These are phyloP conservation scores for Termitomyces sp. DNA, from an alignment of 768 basidiomycete species.

Conservation along the genomic window DNA sequence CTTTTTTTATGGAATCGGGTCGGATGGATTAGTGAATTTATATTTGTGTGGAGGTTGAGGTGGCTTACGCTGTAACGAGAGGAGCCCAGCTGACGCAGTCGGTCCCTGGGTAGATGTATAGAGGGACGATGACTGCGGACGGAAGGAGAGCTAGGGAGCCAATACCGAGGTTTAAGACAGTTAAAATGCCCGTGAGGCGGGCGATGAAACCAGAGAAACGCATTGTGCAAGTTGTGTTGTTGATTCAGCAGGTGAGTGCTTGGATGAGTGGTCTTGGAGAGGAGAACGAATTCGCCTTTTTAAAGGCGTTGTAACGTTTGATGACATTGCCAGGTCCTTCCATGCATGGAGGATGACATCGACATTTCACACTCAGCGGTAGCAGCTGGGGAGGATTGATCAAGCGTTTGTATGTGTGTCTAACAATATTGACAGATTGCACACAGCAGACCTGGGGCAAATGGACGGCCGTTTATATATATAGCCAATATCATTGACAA, in stretches of 20 bases:
- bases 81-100: constrained; percentile 24
- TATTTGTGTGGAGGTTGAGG: neutral
- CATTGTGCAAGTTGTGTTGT: neutral
- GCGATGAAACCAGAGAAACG: neutral
- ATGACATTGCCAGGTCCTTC: no score
- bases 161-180: neutral
- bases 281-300: no score
- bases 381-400: no score
- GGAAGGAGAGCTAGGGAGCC: constrained; percentile 5
- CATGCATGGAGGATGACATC: no score
- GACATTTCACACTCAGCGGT: no score
- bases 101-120: constrained; percentile 28
- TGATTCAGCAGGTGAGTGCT: neutral
- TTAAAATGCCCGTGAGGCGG: neutral
- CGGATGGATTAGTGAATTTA: neutral
- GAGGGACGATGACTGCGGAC: constrained; percentile 26
- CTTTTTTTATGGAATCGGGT: no score
- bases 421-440: no score
- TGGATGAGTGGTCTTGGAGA: neutral
- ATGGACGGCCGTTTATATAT: no score
- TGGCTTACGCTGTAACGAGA: constrained; percentile 21
- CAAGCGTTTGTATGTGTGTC: no score
- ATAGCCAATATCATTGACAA: no score
- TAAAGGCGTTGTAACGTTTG: no score
- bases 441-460: no score